phyloP scores from a whole-genome alignment of 2,329 filamentous ascomycete species.

The Ambrosiella cleistominuta region DNA sequence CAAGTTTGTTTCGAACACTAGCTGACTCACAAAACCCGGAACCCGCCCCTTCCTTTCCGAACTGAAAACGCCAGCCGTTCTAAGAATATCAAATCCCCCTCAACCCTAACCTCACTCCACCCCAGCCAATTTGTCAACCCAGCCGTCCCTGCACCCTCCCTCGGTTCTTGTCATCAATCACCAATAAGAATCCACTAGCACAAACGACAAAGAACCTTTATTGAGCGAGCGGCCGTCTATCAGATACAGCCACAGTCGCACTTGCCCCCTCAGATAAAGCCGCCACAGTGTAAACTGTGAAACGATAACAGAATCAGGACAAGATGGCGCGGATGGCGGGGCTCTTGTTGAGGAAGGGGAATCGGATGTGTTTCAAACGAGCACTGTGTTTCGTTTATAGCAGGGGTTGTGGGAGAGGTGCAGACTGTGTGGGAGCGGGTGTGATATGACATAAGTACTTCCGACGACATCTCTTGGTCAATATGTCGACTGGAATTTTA shows the following conservation, averaged over 20 bases:
- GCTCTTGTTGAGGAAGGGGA: not conserved
- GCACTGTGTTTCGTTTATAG: constrained; percentile 1
- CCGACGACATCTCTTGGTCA: no score
- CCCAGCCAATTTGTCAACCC: no score
- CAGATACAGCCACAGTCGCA: not conserved
- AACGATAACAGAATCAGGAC: not conserved
- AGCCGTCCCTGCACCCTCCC: no score
- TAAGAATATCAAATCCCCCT: no score
- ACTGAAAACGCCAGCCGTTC: no score
- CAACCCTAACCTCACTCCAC: no score
- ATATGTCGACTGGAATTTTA: no score
- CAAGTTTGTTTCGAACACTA: no score
- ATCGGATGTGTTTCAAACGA: constrained; percentile 4
- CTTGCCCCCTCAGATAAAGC: not conserved
- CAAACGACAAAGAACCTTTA: not conserved
- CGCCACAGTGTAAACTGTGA: not conserved
- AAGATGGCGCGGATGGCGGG: not conserved
- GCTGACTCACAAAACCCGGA: no score
- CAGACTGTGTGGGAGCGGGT: not conserved
- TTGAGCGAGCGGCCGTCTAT: not conserved
- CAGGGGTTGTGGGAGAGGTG: not conserved
- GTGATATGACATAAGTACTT: not conserved
- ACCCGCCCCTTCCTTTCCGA: no score
- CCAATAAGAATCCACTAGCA: not conserved
- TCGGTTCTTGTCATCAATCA: no score